A percentile compares a stretch with the other conserved stretches of the same genome.
Conservation (phyloP, 208 protist species). For the Acanthamoeba lenticulata region DNA sequence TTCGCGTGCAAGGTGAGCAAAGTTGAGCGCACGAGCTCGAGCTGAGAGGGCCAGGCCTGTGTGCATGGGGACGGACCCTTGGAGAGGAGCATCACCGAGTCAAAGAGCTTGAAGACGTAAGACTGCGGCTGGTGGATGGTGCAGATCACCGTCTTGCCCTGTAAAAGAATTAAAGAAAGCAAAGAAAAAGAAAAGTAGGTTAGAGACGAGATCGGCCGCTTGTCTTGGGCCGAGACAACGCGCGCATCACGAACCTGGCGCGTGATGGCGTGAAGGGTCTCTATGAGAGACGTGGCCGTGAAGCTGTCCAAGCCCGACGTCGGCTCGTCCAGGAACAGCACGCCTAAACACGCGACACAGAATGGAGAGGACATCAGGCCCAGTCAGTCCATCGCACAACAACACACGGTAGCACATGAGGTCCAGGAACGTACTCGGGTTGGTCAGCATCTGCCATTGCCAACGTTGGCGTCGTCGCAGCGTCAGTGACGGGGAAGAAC, state of each 20-base stretch:
- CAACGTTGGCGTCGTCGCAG: too few relatives aligned
- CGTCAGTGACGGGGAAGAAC: not conserved
- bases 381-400: not conserved
- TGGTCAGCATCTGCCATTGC: slow-evolving; percentile 19
- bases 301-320: slow-evolving; percentile 89
- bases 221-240: too few relatives aligned
- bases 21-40: too few relatives aligned
- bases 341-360: not conserved
- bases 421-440: not conserved
- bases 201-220: too few relatives aligned
- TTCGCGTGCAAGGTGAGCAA: too few relatives aligned
- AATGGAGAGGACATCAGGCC: too few relatives aligned
- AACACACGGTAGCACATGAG: not conserved
- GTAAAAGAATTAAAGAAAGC: too few relatives aligned
- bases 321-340: slow-evolving; percentile 81
- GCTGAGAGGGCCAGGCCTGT: too few relatives aligned
- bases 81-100: slow-evolving; percentile 83
- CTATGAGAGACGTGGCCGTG: slow-evolving; percentile 89
- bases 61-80: not conserved
- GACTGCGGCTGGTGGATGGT: slow-evolving; percentile 65
- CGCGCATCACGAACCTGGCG: too few relatives aligned
- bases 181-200: too few relatives aligned
- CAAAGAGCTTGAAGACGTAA: slow-evolving; percentile 84
- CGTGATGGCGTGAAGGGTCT: slow-evolving; percentile 88
- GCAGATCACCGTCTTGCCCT: slow-evolving; percentile 48